These are phyloP conservation scores for Akanthomyces uredinophilus DNA, from an alignment of 2,329 filamentous ascomycete genomes.

Conservation along the genomic window DNA sequence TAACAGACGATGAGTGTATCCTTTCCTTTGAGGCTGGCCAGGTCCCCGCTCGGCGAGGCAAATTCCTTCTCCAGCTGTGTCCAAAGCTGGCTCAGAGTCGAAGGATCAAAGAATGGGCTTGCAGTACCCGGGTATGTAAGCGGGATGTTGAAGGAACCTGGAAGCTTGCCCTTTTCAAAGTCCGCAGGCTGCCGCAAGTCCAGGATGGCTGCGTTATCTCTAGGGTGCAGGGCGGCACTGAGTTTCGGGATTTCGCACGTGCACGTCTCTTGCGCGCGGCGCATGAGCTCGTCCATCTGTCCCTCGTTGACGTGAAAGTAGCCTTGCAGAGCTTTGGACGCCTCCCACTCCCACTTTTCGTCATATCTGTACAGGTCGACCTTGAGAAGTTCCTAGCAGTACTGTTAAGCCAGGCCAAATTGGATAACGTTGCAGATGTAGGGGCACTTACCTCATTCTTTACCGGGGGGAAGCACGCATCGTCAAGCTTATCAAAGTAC, in stretches of 20 bases:
- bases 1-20: conserved; percentile 47
- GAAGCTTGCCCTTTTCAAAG: conserved; percentile 38
- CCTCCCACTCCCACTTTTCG: conserved; percentile 45
- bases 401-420: conserved; percentile 13
- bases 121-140: conserved; percentile 31
- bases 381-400: conserved; percentile 34
- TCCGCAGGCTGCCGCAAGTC: conserved; percentile 40
- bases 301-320: conserved; percentile 22
- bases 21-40: conserved; percentile 25
- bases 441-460: conserved; percentile 31
- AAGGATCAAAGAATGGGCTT: conserved; percentile 43
- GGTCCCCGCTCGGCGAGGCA: conserved; percentile 20
- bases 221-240: conserved; percentile 14
- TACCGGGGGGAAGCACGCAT: conserved; percentile 44
- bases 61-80: conserved; percentile 40
- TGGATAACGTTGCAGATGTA: too few species aligned
- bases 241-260: conserved; percentile 6
- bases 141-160: conserved; percentile 40
- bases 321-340: conserved; percentile 31
- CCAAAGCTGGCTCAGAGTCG: conserved; percentile 42
- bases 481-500: conserved; percentile 52
- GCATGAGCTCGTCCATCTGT: conserved; percentile 13
- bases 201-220: conserved; percentile 32
- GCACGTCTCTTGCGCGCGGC: conserved; percentile 7
- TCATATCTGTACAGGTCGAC: conserved; percentile 50